Percentiles rank a stretch among this genome's conserved stretches.
These are phyloP conservation scores for Pseudozyma sp. DNA, from an alignment of 1,284 basidiomycete species.

Conservation along the genomic window DNA sequence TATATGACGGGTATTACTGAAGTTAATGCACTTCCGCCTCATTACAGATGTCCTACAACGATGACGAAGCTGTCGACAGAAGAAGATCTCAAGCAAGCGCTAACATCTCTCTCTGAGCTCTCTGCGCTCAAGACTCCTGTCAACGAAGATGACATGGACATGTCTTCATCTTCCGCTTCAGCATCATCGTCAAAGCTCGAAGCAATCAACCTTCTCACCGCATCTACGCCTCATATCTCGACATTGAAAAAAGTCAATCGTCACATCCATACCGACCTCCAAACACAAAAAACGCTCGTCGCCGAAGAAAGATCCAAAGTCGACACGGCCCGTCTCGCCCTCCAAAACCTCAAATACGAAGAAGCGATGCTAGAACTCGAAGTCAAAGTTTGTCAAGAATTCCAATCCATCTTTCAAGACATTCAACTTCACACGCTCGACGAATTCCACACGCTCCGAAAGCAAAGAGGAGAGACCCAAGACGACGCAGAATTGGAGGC, in stretches of 20 bases:
- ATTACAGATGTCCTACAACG: too few relatives aligned
- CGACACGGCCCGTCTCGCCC: slow-evolving; percentile 30
- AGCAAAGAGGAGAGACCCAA: neutral
- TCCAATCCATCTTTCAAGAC: slow-evolving; percentile 50
- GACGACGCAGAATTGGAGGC: slow-evolving; percentile 5
- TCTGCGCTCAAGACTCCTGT: slow-evolving; percentile 21
- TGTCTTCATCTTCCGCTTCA: too few relatives aligned
- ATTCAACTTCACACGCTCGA: slow-evolving; percentile 34
- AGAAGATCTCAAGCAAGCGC: slow-evolving; percentile 27
- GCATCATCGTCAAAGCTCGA: slow-evolving; percentile 1
- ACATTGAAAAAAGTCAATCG: slow-evolving; percentile 36
- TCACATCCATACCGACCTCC: slow-evolving; percentile 24
- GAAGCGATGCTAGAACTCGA: slow-evolving; percentile 47
- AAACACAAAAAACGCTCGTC: slow-evolving; percentile 26
- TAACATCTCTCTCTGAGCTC: slow-evolving; percentile 13
- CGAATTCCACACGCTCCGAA: slow-evolving; percentile 19
- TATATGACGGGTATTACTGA: too few relatives aligned
- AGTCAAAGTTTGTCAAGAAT: slow-evolving; percentile 41
- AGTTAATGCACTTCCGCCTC: too few relatives aligned
- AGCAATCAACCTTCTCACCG: slow-evolving; percentile 22
- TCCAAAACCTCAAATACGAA: slow-evolving; percentile 51
- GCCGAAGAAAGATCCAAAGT: slow-evolving; percentile 38
- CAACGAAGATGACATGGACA: slow-evolving; percentile 7
- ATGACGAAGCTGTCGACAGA: too few relatives aligned
- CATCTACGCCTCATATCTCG: slow-evolving; percentile 29